Percentiles rank a stretch among this genome's conserved stretches.
phyloP scores from a whole-genome alignment of 1,139 yeast species.

The Pichia sp. region DNA sequence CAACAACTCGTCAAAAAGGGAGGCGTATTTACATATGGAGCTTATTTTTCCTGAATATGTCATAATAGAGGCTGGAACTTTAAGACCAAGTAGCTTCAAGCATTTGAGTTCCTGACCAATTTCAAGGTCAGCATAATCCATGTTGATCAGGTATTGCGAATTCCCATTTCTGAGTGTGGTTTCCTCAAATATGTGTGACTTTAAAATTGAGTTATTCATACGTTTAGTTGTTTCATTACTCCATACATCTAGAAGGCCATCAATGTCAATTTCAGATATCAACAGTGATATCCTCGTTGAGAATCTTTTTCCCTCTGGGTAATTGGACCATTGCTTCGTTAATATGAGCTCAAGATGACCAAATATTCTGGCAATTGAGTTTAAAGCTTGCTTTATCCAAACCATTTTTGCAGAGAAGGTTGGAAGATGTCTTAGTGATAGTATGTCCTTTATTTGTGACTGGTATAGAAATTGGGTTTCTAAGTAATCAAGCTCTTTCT shows the following conservation, averaged over 20 bases:
- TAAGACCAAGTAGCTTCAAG: conserved; percentile 49
- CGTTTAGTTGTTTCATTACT: conserved; percentile 27
- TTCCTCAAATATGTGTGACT: conserved; percentile 39
- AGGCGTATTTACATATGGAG: conserved; percentile 55
- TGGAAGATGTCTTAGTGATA: conserved; percentile 43
- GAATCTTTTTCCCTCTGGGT: conserved; percentile 68
- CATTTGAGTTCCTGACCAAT: conserved; percentile 52
- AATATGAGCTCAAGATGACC: conserved; percentile 48
- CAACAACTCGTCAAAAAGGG: conserved; percentile 49
- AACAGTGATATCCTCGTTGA: conserved; percentile 47
- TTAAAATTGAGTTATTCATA: conserved; percentile 25
- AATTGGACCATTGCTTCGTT: conserved; percentile 74
- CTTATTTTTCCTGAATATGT: conserved; percentile 44
- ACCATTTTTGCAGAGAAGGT: conserved; percentile 43
- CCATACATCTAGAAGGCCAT: conserved; percentile 48
- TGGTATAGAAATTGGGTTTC: conserved; percentile 39
- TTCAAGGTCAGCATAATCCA: conserved; percentile 44
- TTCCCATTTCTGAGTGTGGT: conserved; percentile 3
- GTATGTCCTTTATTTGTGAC: conserved; percentile 34
- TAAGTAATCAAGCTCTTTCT: conserved; percentile 40
- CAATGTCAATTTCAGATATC: conserved; percentile 43
- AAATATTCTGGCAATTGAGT: conserved; percentile 39
- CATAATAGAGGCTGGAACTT: conserved; percentile 50
- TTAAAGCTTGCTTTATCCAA: conserved; percentile 48
- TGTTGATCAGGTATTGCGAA: conserved; percentile 39